phyloP scores from a whole-genome alignment of 2,329 filamentous ascomycete genomes.

The Aspergillus intermedius region DNA sequence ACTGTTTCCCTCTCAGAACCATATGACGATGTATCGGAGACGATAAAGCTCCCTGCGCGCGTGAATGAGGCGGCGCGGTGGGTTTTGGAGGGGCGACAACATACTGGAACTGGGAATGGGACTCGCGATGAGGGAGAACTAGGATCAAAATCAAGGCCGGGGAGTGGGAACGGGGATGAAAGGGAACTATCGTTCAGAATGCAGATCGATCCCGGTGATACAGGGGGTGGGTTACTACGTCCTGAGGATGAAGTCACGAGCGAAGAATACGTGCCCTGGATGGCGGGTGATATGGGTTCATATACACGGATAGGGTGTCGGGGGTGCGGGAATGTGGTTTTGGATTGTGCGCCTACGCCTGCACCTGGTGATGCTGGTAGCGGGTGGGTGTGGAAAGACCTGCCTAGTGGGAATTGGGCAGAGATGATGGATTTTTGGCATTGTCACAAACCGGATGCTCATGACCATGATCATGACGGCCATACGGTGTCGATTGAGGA shows the following conservation, averaged over 20 bases:
- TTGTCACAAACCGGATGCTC: slow-evolving; percentile 76
- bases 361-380: neutral
- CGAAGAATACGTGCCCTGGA: slow-evolving; percentile 31
- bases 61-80: slow-evolving; percentile 23
- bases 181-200: slow-evolving; percentile 49
- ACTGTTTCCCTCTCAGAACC: slow-evolving; percentile 30
- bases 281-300: slow-evolving; percentile 30
- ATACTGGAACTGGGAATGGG: slow-evolving; percentile 2
- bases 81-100: slow-evolving; percentile 8
- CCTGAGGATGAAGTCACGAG: slow-evolving; percentile 20
- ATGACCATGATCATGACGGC: slow-evolving; percentile 39
- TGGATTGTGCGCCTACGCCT: slow-evolving; percentile 15
- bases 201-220: slow-evolving; percentile 37
- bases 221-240: neutral
- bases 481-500: slow-evolving; percentile 32
- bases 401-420: slow-evolving; percentile 95
- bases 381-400: slow-evolving; percentile 69
- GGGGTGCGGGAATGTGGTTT: slow-evolving; percentile 26
- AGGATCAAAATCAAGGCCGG: slow-evolving; percentile 18
- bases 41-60: slow-evolving; percentile 44
- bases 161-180: too few species aligned
- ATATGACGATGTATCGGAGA: slow-evolving; percentile 21
- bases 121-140: neutral
- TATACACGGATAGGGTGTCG: slow-evolving; percentile 32
- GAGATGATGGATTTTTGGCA: slow-evolving; percentile 99